phyloP scores from a whole-genome alignment of 2,329 filamentous ascomycete genomes.

The Apiospora rasikravindrae region DNA sequence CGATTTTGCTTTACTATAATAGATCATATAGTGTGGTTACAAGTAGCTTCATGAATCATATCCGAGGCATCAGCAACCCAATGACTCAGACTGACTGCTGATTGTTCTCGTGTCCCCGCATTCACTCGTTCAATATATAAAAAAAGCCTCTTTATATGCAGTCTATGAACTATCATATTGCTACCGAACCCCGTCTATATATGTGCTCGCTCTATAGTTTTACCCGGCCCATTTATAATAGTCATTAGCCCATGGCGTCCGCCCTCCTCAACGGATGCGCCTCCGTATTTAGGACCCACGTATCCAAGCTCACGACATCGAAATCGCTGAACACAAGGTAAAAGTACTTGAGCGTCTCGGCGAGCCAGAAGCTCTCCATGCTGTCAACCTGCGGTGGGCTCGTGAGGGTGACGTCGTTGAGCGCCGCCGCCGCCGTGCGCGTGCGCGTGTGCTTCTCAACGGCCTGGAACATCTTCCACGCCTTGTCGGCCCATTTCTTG shows the following conservation, averaged over 20 bases:
- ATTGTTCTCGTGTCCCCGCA: background rate
- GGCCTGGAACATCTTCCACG: constrained; percentile 75
- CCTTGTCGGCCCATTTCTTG: constrained; percentile 66
- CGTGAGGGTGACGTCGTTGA: constrained; percentile 65
- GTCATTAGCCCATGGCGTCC: background rate
- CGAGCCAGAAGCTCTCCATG: constrained; percentile 27
- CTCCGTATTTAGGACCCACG: constrained; percentile 26
- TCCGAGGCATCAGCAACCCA: background rate
- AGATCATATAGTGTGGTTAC: background rate
- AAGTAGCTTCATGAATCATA: background rate
- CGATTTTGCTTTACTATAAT: background rate
- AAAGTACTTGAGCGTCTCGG: constrained; percentile 27
- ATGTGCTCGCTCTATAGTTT: background rate
- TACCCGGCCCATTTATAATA: background rate
- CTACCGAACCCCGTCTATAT: background rate
- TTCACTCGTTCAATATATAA: background rate
- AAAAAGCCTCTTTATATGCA: background rate
- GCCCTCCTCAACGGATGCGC: constrained; percentile 24
- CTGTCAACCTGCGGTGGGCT: constrained; percentile 35
- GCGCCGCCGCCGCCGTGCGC: constrained; percentile 66
- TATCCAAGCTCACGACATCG: constrained; percentile 22
- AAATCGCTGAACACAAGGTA: constrained; percentile 26
- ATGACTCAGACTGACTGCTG: background rate
- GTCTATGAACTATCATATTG: background rate
- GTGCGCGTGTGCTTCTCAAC: constrained; percentile 67